Base-by-base conservation (phyloP, 441 rosid species). In the Melastoma candidum region DNA sequence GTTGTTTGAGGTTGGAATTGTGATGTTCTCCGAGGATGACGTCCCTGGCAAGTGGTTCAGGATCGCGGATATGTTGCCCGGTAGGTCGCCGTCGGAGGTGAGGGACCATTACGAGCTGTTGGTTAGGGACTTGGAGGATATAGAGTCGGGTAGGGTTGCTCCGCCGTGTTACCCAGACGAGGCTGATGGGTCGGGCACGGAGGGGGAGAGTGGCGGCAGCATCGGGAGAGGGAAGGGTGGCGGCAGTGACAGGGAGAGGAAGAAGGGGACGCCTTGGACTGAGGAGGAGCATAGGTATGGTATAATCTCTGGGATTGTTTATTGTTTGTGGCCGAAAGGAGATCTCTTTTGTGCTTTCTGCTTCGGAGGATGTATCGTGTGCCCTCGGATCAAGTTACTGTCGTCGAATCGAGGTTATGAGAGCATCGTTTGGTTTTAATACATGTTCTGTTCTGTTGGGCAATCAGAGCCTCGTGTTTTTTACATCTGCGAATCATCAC, bases 251-350 rank as follows among this genome's bases (percentile, higher is more conserved):
- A 8, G 41, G 0, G 95, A 81, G 60, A 68, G 95, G 47, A 85
- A 76, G 71, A 76, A 83, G 65, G 95, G 95, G 14, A 76, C 83
- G n/a, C 95, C 96, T 1, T 88, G 96, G 96, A 74, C 89, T 0
- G 36, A 29, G 36, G 36, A 29, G 36, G 36, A 29, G 22, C 22
- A 17, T 17, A 17, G 22, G 22, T 17, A 17, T 17, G 22, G 22
- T 17, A 17, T 17, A 17, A 17, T 17, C 22, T 17, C 22, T 17
- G 22, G 22, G 22, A 17, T 17, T 17, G 22, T 17, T 17, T 17
- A 17, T 17, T 17, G 22, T 17, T 17, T 17, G 22, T 17, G 22
- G 22, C 22, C 22, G 22, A 17, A 17, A 17, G 22, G 22, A 3
- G 36, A 29, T 29, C 7, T 29, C 36, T 29, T 29, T 29, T 29